Evolutionary conservation across 345 rosid species (phyloP).

Genomic region (Citrus sp.): DNA sequence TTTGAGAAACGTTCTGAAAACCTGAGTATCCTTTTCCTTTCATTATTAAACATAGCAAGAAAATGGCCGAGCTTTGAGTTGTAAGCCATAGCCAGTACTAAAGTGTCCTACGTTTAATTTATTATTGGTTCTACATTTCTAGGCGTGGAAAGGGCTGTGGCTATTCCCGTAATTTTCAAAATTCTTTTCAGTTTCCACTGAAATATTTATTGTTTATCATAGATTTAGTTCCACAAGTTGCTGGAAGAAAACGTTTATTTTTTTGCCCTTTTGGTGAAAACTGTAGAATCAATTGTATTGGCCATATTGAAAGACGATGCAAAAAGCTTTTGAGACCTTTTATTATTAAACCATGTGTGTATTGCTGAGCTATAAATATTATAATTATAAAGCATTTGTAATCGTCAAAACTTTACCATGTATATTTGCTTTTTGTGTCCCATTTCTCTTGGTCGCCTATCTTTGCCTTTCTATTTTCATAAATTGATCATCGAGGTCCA

Average conservation of each 20-base stretch:
- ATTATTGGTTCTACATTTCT: not conserved
- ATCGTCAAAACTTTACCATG: not conserved
- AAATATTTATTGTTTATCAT: not conserved
- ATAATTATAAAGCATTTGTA: not conserved
- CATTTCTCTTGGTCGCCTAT: not conserved
- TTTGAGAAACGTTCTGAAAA: too few relatives aligned
- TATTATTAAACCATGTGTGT: not conserved
- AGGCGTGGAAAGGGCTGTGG: not conserved
- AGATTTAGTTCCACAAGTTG: not conserved
- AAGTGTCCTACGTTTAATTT: not conserved
- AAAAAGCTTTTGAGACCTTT: slow-evolving; percentile 6
- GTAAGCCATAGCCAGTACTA: too few relatives aligned
- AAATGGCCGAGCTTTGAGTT: too few relatives aligned
- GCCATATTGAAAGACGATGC: not conserved
- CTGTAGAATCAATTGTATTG: slow-evolving; percentile 2
- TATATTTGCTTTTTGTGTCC: not conserved
- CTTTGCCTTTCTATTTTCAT: not conserved
- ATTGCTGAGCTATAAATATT: not conserved
- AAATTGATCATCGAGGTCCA: not conserved
- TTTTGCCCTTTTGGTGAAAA: slow-evolving; percentile 12
- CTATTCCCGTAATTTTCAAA: not conserved
- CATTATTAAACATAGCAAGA: too few relatives aligned
- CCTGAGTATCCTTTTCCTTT: too few relatives aligned
- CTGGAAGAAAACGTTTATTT: not conserved
- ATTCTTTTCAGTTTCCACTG: not conserved